These are phyloP conservation scores for Rhizophagus clarus DNA, from an alignment of 192 early-diverging fungal species.

Conservation along the genomic window DNA sequence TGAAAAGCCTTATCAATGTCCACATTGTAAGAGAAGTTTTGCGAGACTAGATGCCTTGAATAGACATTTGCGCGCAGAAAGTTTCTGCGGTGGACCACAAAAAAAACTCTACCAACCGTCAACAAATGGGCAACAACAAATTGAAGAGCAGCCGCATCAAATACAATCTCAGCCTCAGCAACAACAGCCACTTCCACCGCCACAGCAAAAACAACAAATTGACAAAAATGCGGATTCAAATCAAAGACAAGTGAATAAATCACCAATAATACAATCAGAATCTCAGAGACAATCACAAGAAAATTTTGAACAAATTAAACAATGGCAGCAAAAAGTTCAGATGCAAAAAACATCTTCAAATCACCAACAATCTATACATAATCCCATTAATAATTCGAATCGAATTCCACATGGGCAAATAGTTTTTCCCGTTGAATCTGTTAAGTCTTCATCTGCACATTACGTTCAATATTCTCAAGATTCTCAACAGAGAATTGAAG, in stretches of 20 bases:
- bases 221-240: neutral
- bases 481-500: neutral
- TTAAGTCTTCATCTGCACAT: neutral
- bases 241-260: neutral
- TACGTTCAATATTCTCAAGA: neutral
- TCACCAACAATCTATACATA: neutral
- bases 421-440: neutral
- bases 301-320: neutral
- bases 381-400: neutral
- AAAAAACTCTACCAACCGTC: constrained; percentile 26
- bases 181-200: neutral
- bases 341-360: neutral
- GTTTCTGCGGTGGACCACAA: constrained; percentile 33
- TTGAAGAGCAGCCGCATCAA: neutral
- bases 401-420: neutral
- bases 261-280: neutral
- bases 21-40: constrained; percentile 51
- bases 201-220: neutral
- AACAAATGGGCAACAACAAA: neutral
- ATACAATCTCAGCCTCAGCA: constrained; percentile 5
- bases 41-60: constrained; percentile 58
- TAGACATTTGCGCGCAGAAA: constrained; percentile 54
- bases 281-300: neutral
- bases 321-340: neutral
- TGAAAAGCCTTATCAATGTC: constrained; percentile 54